Evolutionary conservation across 345 rosid genomes (phyloP), one percentile per base, ranked within the genome.

Genomic region (Moricandia arvensis): DNA sequence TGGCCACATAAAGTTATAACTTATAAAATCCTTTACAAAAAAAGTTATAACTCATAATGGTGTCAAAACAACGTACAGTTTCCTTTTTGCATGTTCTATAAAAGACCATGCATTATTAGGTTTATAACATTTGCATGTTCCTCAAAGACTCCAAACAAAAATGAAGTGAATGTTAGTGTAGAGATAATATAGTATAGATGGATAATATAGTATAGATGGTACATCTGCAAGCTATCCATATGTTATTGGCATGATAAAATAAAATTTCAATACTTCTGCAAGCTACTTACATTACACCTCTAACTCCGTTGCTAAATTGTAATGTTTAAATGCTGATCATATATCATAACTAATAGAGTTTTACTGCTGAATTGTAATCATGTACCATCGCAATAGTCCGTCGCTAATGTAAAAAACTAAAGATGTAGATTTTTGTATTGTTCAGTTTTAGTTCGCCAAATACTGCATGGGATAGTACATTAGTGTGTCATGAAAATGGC

Each of bases 1-100:
- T 73, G 71, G 58, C 71, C 58, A 65, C 77, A 64, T 73, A 65
- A 73, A 64, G 58, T 12, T 63, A 30, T 60, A 51, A 51, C 54
- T 3, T 13, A 35, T n/a, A n/a, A n/a, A n/a, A n/a, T n/a, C n/a
- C n/a, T n/a, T n/a, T n/a, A n/a, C n/a, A n/a, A n/a, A n/a, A n/a
- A n/a, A n/a, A n/a, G n/a, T n/a, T 63, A 30, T 61, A 53, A 53
- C 55, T 4, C 8, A 37, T 30, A 53, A 34, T 35, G 29, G 51
- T 73, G 58, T 37, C n/a, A 65, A 55, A 74, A 41, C 43, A 38
- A 65, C 12, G 8, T 13, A 45, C 21, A 66, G 59, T 66, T 66
- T 66, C 26, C 37, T 75, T 66, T 27, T 75, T n/a, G 53, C 72
- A 75, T 47, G 73, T 67, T 75, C 54, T 34, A 59, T 45, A 18